Evolutionary conservation across 2,329 filamentous ascomycete species (phyloP).

Genomic region (Penicillium sp.): DNA sequence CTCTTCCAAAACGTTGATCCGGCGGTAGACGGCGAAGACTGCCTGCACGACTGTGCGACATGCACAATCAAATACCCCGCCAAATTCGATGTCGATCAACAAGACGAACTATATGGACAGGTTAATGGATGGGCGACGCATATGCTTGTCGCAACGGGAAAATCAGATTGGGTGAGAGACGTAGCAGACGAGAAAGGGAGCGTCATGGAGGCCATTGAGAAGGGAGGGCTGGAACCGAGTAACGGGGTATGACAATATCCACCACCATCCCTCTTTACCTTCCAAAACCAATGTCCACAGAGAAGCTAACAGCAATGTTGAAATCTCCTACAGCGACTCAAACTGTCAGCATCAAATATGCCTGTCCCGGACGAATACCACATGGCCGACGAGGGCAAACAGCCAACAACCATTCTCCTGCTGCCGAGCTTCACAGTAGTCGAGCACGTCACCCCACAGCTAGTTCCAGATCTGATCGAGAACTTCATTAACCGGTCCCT

Average conservation of each 20-base stretch:
- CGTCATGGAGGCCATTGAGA: constrained; percentile 72
- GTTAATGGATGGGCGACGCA: constrained; percentile 88
- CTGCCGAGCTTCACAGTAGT: constrained; percentile 81
- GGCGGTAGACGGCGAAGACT: constrained; percentile 82
- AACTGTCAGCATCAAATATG: constrained; percentile 90
- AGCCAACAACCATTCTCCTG: constrained; percentile 76
- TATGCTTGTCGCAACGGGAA: constrained; percentile 88
- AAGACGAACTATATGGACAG: constrained; percentile 77
- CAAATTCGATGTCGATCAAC: constrained; percentile 68
- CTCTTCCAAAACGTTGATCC: constrained; percentile 75
- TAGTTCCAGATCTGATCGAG: constrained; percentile 68
- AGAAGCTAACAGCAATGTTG: constrained; percentile 2
- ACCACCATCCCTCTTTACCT: neutral
- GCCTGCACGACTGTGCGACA: constrained; percentile 77
- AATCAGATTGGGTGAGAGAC: constrained; percentile 89
- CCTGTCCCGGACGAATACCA: constrained; percentile 68
- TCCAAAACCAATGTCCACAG: neutral
- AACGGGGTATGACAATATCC: constrained; percentile 40
- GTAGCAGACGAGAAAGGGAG: constrained; percentile 84
- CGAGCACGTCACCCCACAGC: constrained; percentile 75
- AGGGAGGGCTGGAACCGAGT: constrained; percentile 39
- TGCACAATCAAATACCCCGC: constrained; percentile 79
- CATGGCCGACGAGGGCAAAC: constrained; percentile 53
- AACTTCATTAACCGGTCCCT: constrained; percentile 66
- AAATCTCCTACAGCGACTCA: constrained; percentile 61